Conservation (phyloP, 164 flowering plant species). For the Piper betle region DNA sequence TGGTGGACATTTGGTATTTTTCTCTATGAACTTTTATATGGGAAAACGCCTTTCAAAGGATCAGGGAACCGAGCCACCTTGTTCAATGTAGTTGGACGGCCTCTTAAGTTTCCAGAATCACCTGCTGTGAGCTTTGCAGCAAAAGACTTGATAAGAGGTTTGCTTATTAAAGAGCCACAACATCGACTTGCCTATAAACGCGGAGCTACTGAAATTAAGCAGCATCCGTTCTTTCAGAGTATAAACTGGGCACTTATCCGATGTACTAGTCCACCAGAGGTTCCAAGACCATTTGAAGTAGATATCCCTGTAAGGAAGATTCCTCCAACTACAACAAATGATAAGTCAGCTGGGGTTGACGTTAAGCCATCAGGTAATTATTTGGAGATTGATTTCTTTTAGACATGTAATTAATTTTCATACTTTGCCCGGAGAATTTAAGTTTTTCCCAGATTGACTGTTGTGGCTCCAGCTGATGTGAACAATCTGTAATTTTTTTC, state of each 20-base stretch:
- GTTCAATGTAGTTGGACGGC: conserved; percentile 79
- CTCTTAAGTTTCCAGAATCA: conserved; percentile 64
- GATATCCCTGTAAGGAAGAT: conserved; percentile 13
- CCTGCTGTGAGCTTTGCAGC: conserved; percentile 84
- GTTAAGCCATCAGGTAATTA: conserved; percentile 72
- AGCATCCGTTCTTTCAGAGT: conserved; percentile 82
- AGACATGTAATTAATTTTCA: neutral
- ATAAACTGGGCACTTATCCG: conserved; percentile 89
- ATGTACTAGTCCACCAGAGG: conserved; percentile 72
- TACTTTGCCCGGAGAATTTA: neutral
- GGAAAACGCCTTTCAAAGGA: conserved; percentile 84
- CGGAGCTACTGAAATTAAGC: conserved; percentile 80
- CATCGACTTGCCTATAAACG: conserved; percentile 79
- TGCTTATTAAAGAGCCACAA: conserved; percentile 84
- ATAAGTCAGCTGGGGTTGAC: conserved; percentile 35
- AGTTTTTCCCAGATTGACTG: too few species aligned
- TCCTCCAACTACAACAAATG: conserved; percentile 14
- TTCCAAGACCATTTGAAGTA: conserved; percentile 35
- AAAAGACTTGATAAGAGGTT: conserved; percentile 71
- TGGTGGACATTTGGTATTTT: conserved; percentile 97
- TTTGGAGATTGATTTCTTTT: conserved; percentile 42
- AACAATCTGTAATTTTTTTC: neutral
- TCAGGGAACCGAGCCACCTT: conserved; percentile 70
- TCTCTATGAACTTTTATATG: conserved; percentile 73
- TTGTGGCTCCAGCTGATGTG: neutral